Conservation (phyloP, 495 filamentous ascomycete species). For the Aspergillus bertholletiae region DNA sequence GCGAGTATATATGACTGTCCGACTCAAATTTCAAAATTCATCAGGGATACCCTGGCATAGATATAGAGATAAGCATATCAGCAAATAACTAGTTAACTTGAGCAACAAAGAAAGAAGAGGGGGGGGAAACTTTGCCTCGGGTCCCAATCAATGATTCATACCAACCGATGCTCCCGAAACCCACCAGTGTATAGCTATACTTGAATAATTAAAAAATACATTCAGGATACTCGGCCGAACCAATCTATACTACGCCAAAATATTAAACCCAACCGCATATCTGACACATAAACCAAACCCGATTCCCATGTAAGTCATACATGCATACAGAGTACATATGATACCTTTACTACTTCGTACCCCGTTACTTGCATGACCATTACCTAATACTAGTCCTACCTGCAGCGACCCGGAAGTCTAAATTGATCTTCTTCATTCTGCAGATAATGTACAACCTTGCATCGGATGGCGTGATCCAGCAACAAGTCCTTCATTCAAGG, state of each 20-base stretch:
- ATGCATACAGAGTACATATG: background rate
- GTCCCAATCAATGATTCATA: too few species aligned
- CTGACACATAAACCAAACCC: background rate
- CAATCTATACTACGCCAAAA: background rate
- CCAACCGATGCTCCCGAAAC: too few species aligned
- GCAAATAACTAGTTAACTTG: too few species aligned
- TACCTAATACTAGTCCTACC: background rate
- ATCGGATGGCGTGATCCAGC: background rate
- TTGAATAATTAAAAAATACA: too few species aligned
- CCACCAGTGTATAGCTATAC: too few species aligned
- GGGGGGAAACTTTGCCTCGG: too few species aligned
- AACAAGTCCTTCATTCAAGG: background rate
- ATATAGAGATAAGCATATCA: too few species aligned
- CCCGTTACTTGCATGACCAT: background rate
- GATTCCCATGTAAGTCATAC: background rate
- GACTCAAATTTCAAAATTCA: too few species aligned
- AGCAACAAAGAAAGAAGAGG: too few species aligned
- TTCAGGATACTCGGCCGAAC: background rate
- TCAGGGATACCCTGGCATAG: too few species aligned
- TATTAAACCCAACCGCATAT: background rate
- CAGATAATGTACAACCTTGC: background rate
- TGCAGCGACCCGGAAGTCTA: conserved; percentile 10
- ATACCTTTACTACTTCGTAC: background rate
- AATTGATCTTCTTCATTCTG: background rate
- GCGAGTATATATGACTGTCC: too few species aligned